A percentile compares a stretch with the other conserved stretches of the same genome.
Conservation (phyloP, 495 filamentous ascomycete genomes). For the Penicillium paxilli region DNA sequence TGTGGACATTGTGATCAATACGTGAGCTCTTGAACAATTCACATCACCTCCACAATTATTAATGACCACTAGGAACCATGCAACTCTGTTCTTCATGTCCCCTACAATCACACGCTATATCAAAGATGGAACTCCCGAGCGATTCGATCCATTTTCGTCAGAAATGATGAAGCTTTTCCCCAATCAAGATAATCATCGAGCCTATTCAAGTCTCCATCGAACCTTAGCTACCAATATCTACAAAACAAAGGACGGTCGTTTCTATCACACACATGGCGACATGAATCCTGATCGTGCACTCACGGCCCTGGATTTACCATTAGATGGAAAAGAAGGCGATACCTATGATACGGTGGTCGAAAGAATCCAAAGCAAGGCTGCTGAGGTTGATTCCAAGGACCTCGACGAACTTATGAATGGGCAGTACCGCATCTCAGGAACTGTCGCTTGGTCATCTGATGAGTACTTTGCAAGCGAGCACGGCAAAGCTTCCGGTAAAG, state of each 20-base stretch:
- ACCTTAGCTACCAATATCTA: constrained; percentile 50
- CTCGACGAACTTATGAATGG: constrained; percentile 48
- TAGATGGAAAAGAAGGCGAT: not conserved
- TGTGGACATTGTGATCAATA: constrained; percentile 48
- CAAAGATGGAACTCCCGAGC: not conserved
- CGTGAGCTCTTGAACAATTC: constrained; percentile 34
- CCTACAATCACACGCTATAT: not conserved
- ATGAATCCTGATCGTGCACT: constrained; percentile 48
- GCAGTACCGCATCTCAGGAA: constrained; percentile 52
- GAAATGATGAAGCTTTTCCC: not conserved
- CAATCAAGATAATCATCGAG: not conserved
- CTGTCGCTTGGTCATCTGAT: constrained; percentile 47
- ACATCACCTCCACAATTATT: not conserved
- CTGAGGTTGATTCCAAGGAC: constrained; percentile 12
- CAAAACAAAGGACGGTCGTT: constrained; percentile 49
- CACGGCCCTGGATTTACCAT: constrained; percentile 41
- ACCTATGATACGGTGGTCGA: not conserved
- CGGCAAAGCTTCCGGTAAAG: constrained; percentile 48
- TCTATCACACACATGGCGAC: constrained; percentile 53
- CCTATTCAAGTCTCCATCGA: not conserved
- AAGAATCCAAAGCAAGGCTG: constrained; percentile 1
- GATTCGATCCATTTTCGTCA: not conserved
- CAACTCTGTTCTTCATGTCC: not conserved
- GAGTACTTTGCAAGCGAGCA: constrained; percentile 49
- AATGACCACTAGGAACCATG: not conserved